A percentile compares a stretch with the other conserved stretches of the same genome.
These are phyloP conservation scores for Oryza nivara DNA, from an alignment of 176 grass and related monocot species.

Conservation along the genomic window DNA sequence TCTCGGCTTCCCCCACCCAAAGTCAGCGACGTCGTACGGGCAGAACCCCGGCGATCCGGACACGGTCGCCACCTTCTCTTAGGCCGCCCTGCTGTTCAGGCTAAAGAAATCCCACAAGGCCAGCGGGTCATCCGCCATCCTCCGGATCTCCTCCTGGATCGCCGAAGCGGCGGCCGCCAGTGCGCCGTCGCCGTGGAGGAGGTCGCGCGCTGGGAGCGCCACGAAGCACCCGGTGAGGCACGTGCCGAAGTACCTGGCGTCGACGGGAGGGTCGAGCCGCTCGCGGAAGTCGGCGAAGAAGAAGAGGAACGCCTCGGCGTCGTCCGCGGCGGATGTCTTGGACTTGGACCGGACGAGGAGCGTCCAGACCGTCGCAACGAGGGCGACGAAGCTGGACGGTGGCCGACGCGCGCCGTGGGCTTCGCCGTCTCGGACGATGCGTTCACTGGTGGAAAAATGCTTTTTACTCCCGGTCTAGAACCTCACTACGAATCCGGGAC, in stretches of 20 bases:
- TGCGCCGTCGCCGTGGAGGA: constrained; percentile 9
- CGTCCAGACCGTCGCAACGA: constrained; percentile 41
- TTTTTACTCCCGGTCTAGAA: too few species aligned
- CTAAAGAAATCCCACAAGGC: too few species aligned
- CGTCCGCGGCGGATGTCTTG: background rate
- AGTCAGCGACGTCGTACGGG: too few species aligned
- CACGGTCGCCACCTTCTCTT: too few species aligned
- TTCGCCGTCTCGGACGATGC: constrained; percentile 1
- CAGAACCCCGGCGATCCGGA: too few species aligned
- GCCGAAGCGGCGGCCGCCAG: constrained; percentile 20
- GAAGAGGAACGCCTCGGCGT: background rate
- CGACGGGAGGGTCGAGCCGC: constrained; percentile 43
- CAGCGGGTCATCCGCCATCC: too few species aligned
- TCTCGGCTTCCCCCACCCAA: too few species aligned
- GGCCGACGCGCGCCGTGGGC: background rate
- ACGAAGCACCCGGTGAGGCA: constrained; percentile 27
- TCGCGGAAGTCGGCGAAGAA: constrained; percentile 45
- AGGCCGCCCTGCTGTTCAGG: too few species aligned
- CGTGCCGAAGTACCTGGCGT: constrained; percentile 34
- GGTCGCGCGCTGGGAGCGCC: background rate
- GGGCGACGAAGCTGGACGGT: constrained; percentile 51
- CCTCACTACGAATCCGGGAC: too few species aligned
- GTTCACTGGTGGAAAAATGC: too few species aligned
- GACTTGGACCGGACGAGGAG: constrained; percentile 26
- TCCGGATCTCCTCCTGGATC: constrained; percentile 32